Conservation (phyloP, 768 basidiomycete species). For the Melanogaster broomeanus region DNA sequence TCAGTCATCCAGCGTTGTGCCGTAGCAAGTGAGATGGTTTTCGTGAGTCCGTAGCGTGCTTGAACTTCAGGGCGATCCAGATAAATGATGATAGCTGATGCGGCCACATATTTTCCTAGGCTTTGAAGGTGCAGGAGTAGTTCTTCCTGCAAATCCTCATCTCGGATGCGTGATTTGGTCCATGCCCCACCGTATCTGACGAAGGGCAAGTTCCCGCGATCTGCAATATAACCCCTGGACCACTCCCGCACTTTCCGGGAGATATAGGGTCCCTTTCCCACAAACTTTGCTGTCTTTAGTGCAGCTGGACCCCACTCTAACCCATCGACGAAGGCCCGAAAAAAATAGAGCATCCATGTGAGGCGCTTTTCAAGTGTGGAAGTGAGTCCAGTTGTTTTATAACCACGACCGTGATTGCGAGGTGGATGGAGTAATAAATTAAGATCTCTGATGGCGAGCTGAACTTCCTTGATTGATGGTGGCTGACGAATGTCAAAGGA, state of each 20-base stretch:
- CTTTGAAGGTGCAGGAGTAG: slow-evolving; percentile 15
- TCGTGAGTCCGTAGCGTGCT: slow-evolving; percentile 9
- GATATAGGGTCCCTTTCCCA: not conserved
- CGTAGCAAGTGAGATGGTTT: slow-evolving; percentile 26
- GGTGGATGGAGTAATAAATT: not conserved
- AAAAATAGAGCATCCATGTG: not conserved
- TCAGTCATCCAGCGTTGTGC: slow-evolving; percentile 39
- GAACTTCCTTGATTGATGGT: too few relatives aligned
- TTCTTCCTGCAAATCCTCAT: slow-evolving; percentile 16
- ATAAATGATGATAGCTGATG: slow-evolving; percentile 19
- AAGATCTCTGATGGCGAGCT: too few relatives aligned
- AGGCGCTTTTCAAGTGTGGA: too few relatives aligned
- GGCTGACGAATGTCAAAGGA: too few relatives aligned
- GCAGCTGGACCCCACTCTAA: not conserved
- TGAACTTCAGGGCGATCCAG: slow-evolving; percentile 13
- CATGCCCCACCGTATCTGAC: too few relatives aligned
- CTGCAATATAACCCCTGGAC: slow-evolving; percentile 16
- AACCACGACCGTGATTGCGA: not conserved
- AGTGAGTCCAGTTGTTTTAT: not conserved
- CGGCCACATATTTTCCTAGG: slow-evolving; percentile 18
- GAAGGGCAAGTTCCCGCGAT: slow-evolving; percentile 22
- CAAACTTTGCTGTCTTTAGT: not conserved
- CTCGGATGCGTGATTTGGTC: slow-evolving; percentile 5
- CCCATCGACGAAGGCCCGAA: not conserved
- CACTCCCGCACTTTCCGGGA: too few relatives aligned